phyloP scores from a whole-genome alignment of 176 grass and related monocot genomes.

The Poa pratensis region DNA sequence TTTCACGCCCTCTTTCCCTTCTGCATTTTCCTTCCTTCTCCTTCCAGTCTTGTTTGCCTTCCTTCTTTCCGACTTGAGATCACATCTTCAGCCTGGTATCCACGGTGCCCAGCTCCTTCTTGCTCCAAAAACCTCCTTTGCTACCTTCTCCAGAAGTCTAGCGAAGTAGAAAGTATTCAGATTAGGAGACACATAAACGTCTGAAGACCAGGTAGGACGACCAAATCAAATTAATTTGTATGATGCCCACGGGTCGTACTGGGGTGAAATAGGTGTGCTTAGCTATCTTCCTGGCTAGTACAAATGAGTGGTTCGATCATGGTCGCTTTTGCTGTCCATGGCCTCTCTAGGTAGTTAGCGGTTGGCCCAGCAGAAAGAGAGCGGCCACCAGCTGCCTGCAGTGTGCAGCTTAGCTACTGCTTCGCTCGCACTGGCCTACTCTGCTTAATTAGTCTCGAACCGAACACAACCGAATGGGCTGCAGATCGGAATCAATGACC shows the following conservation, averaged over 20 bases:
- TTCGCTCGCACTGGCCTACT: background rate
- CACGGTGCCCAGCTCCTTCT: too few species aligned
- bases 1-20: too few species aligned
- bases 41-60: too few species aligned
- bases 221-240: background rate
- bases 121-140: too few species aligned
- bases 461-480: background rate
- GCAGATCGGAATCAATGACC: background rate
- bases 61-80: too few species aligned
- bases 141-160: too few species aligned
- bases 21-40: too few species aligned
- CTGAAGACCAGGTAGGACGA: background rate
- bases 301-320: background rate
- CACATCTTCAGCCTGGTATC: too few species aligned
- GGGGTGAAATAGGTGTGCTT: background rate
- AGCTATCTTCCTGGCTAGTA: background rate
- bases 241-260: background rate
- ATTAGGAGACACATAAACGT: background rate
- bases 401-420: background rate
- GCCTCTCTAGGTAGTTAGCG: background rate
- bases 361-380: constrained; percentile 11
- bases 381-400: background rate
- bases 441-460: background rate
- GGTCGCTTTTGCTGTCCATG: background rate
- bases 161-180: background rate